Percentiles rank a stretch among this genome's conserved stretches.
Evolutionary conservation across 352 stramenopile species (phyloP).

Genomic region (Phytopythium oedochilum): DNA sequence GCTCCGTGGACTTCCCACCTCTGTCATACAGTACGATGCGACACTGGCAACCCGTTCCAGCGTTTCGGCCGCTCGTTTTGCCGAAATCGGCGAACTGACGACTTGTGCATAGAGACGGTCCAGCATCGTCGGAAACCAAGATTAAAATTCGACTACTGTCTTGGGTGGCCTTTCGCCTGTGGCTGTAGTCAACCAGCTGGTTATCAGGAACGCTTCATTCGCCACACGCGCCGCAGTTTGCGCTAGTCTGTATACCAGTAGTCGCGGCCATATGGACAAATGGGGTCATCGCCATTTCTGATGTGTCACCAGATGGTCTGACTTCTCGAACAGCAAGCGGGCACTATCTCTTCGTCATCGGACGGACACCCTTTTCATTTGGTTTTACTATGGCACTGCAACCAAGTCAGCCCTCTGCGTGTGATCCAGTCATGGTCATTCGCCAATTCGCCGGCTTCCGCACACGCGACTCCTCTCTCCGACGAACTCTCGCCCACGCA

Average conservation of each 20-base stretch:
- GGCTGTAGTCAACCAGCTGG: not conserved
- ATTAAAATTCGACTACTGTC: too few species aligned
- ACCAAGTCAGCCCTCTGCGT: not conserved
- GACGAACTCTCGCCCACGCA: not conserved
- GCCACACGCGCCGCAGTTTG: not conserved
- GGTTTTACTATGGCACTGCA: not conserved
- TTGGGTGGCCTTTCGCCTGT: too few species aligned
- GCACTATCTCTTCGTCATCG: too few species aligned
- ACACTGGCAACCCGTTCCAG: too few species aligned
- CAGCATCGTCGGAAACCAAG: not conserved
- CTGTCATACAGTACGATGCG: too few species aligned
- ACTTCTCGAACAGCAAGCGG: not conserved
- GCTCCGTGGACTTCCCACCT: too few species aligned
- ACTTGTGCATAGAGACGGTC: not conserved
- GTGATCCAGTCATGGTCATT: not conserved
- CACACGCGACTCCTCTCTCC: not conserved
- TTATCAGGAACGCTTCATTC: not conserved
- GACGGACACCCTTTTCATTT: not conserved
- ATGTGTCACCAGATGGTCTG: too few species aligned
- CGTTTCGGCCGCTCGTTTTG: not conserved
- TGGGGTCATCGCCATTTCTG: too few species aligned
- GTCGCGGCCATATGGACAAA: not conserved
- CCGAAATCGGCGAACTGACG: not conserved
- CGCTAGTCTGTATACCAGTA: too few species aligned
- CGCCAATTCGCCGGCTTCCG: not conserved